Evolutionary conservation across 1,284 basidiomycete genomes (phyloP), one percentile per base, ranked within the genome.

Genomic region (Malassezia slooffiae): DNA sequence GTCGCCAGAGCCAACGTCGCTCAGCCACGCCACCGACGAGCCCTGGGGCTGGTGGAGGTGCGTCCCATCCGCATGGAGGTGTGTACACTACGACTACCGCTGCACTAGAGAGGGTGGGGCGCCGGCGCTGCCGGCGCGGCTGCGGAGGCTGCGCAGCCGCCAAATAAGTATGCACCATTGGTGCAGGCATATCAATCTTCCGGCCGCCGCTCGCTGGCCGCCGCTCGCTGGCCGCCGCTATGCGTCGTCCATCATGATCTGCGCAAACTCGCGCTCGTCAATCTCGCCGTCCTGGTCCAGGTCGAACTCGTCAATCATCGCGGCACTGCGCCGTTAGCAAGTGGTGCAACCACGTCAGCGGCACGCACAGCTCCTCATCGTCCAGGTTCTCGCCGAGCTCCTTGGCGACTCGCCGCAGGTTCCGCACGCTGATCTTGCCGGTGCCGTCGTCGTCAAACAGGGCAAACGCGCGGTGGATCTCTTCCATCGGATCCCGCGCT

Each of bases 221-320:
- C n/a, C n/a, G n/a, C n/a, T n/a, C n/a, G n/a, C n/a, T n/a, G n/a
- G n/a, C n/a, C n/a, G n/a, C n/a, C 19, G 16, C 48, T 50, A 70
- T 17, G 62, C 50, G 42, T 93, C 89, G 72, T 95, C 89, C 38
- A 86, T 85, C 90, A 96, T 91, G 70, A 96, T 95, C 34, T 85
- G 83, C 57, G 87, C 80, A 71, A 91, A 90, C 74, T 91, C 87
- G 68, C 84, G 80, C 68, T 89, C 84, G 70, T 82, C 89, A 70
- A 97, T 97, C 74, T 91, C 90, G 17, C 90, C 89, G 62, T 99
- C 91, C 70, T 91, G 84, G 74, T 99, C 91, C 27, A 99, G 79
- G 72, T 99, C 91, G 66, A 99, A 99, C 73, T 99, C 93, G 65
- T 97, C 93, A 64, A 99, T 99, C 91, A 99, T 99, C 16, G 91